phyloP scores from a whole-genome alignment of 2,329 filamentous ascomycete species.

The Pleomassaria siparia region DNA sequence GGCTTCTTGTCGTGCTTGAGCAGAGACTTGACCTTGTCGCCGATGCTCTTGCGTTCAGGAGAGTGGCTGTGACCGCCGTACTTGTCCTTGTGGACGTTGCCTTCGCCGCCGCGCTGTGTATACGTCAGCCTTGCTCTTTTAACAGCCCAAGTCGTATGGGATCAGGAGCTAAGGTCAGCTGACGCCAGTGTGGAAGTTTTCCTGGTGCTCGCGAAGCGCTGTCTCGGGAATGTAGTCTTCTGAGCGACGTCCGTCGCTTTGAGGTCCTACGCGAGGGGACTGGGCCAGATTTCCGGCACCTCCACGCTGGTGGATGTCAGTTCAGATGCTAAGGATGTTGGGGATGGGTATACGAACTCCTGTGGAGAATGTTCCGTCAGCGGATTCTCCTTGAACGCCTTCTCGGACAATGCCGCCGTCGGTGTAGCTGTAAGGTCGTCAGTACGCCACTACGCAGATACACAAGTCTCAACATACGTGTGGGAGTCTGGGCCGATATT shows the following conservation, averaged over 20 bases:
- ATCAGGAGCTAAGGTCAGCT: conserved; percentile 10
- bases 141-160: not conserved
- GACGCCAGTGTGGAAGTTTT: conserved; percentile 53
- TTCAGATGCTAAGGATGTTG: not conserved
- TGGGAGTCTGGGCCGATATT: conserved; percentile 58
- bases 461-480: conserved; percentile 32
- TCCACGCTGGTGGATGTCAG: conserved; percentile 29
- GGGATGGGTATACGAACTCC: conserved; percentile 22
- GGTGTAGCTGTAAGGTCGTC: conserved; percentile 35
- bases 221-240: conserved; percentile 49
- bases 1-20: conserved; percentile 41
- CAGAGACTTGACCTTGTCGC: conserved; percentile 49
- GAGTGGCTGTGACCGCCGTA: conserved; percentile 48
- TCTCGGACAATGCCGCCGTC: conserved; percentile 52
- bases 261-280: conserved; percentile 36
- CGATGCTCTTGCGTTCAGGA: conserved; percentile 41
- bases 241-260: conserved; percentile 31
- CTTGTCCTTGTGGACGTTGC: conserved; percentile 52
- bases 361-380: conserved; percentile 44
- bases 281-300: conserved; percentile 48
- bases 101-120: conserved; percentile 46
- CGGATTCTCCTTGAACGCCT: conserved; percentile 43
- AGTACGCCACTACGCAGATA: conserved; percentile 3
- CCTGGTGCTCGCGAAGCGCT: conserved; percentile 40
- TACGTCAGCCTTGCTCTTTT: conserved; percentile 12